A percentile compares a stretch with the other conserved stretches of the same genome.
phyloP scores from a whole-genome alignment of 352 stramenopile genomes.

The Peronosclerospora sorghi region DNA sequence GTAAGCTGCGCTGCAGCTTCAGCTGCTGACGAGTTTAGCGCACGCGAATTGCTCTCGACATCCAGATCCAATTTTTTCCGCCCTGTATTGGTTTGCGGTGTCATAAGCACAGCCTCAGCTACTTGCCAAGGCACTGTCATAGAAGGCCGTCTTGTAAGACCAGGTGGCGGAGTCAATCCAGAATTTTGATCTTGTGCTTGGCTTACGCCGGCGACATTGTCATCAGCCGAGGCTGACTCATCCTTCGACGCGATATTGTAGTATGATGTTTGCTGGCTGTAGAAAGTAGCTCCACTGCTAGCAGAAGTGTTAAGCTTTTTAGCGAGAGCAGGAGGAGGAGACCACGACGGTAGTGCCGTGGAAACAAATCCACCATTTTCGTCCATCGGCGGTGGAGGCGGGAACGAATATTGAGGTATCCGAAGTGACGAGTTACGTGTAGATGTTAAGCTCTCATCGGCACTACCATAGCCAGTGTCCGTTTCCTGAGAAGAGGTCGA shows the following conservation, averaged over 20 bases:
- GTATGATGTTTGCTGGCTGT: conserved; percentile 61
- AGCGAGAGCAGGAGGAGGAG: conserved; percentile 45
- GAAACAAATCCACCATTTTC: conserved; percentile 53
- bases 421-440: conserved; percentile 28
- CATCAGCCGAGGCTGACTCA: conserved; percentile 18
- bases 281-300: conserved; percentile 35
- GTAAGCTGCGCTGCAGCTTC: conserved; percentile 57
- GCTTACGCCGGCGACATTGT: conserved; percentile 2
- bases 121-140: conserved; percentile 84
- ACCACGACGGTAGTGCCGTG: conserved; percentile 67
- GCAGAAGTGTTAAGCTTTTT: conserved; percentile 54
- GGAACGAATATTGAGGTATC: conserved; percentile 65
- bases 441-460: conserved; percentile 9
- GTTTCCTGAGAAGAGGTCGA: conserved; percentile 46
- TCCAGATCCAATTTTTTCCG: conserved; percentile 61
- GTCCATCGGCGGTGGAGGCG: conserved; percentile 53
- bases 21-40: conserved; percentile 48
- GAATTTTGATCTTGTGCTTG: conserved; percentile 50
- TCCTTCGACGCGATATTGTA: conserved; percentile 60
- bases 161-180: conserved; percentile 51
- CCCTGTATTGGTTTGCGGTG: conserved; percentile 51
- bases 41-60: conserved; percentile 17
- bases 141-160: conserved; percentile 59
- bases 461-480: conserved; percentile 20
- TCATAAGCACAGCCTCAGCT: conserved; percentile 71